Evolutionary conservation across 441 rosid species (phyloP).

Genomic region (Populus hybrid): DNA sequence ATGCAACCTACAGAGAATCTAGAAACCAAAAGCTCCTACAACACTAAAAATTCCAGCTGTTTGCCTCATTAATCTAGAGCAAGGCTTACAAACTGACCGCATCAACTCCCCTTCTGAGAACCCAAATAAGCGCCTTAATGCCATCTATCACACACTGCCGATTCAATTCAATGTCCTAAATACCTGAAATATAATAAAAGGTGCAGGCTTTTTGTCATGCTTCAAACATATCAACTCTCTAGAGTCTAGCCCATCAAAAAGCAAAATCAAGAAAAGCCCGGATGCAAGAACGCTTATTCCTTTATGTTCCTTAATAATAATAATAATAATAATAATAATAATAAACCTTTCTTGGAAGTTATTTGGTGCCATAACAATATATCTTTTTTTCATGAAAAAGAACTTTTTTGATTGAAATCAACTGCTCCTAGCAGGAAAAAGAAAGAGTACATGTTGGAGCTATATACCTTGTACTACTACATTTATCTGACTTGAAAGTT

Average conservation of each 20-base stretch:
- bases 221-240: background rate
- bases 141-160: slow-evolving; percentile 34
- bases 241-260: background rate
- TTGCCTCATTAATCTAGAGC: slow-evolving; percentile 87
- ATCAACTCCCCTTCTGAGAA: slow-evolving; percentile 82
- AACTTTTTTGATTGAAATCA: background rate
- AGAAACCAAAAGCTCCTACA: slow-evolving; percentile 86
- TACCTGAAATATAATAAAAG: background rate
- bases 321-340: too few species aligned
- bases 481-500: background rate
- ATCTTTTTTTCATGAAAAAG: background rate
- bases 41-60: slow-evolving; percentile 67
- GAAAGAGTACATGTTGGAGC: background rate
- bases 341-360: background rate
- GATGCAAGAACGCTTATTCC: background rate
- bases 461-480: background rate
- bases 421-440: background rate
- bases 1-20: slow-evolving; percentile 91
- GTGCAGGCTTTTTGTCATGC: background rate
- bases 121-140: slow-evolving; percentile 59
- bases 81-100: slow-evolving; percentile 87
- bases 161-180: background rate
- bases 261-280: background rate
- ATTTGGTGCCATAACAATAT: background rate
- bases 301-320: background rate